Conservation (phyloP, 352 stramenopile genomes). For the Phytophthora citricola region DNA sequence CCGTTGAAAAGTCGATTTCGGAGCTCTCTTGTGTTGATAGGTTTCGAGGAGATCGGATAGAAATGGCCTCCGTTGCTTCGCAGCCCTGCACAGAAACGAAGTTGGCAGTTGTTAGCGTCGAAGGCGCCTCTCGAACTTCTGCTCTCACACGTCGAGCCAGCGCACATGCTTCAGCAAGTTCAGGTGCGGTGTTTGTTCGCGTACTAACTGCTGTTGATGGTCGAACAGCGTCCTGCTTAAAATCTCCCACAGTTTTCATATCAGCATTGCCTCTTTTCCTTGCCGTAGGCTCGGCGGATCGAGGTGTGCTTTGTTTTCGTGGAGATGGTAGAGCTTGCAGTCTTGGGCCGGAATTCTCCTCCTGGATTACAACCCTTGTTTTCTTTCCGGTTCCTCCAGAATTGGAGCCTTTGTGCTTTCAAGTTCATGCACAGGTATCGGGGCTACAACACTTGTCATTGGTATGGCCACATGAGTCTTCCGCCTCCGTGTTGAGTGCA, state of each 20-base stretch:
- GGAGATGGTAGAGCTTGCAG: constrained; percentile 15
- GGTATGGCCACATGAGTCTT: constrained; percentile 71
- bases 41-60: neutral
- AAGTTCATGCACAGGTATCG: constrained; percentile 1
- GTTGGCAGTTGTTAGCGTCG: neutral
- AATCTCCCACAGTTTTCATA: neutral
- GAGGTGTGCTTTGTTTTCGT: constrained; percentile 13
- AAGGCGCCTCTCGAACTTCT: constrained; percentile 6
- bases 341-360: constrained; percentile 8
- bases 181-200: constrained; percentile 3
- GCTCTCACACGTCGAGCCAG: constrained; percentile 24
- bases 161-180: constrained; percentile 25
- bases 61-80: neutral
- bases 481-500: constrained; percentile 62
- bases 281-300: constrained; percentile 7
- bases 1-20: constrained; percentile 19
- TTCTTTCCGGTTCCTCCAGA: constrained; percentile 3
- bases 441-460: constrained; percentile 41
- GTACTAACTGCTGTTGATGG: neutral
- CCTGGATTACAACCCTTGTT: neutral
- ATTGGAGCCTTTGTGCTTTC: neutral
- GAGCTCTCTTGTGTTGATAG: constrained; percentile 1
- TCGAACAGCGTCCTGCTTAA: constrained; percentile 7
- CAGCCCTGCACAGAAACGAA: neutral
- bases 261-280: neutral